Evolutionary conservation across 148 eudicot genomes (phyloP), one percentile per base, ranked within the genome.

Genomic region (Chenopodium quinoa): DNA sequence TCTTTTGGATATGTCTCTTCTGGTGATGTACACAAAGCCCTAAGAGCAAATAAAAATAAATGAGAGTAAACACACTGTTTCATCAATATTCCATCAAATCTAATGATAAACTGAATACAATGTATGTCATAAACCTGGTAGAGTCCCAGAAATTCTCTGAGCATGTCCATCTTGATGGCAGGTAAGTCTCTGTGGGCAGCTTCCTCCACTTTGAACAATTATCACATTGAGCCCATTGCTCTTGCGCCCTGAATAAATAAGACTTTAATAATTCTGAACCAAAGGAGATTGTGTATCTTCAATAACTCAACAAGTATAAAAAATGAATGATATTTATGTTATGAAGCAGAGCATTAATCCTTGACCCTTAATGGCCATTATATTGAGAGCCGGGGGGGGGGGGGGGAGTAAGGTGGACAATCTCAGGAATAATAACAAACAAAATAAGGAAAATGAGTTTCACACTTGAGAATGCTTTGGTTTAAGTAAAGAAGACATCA

Each of bases 191-290:
- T 70, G 82, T 83, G 1, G 97, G 97, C 80, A 96, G 85, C 88
- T 87, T 93, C 86, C 97, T 90, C 98, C 98, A 92, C 86, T 92
- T 91, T 56, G 80, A 85, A 85, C 99, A 96, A 83, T 81, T 86
- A 88, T 93, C 97, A 85, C 99, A 96, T 84, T 91, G 98, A 80
- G 90, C 94, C 97, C 97, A 90, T 84, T 96, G 99, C 47, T 91
- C 94, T 77, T 91, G 92, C 80, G 86, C 91, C 87, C 98, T 93
- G 88, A 19, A 88, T 66, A 31, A 68, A 82, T 31, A 52, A 63
- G 48, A 64, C 8, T 60, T n/a, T 14, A 47, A 71, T 76, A 54
- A 70, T 67, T 19, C 25, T 68, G 68, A 34, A 69, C 37, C 58
- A 40, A 40, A n/a, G 12, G 50, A 48, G 27, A 69, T 75, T 29